phyloP scores from a whole-genome alignment of 257 asterid genomes.

The Solanum bukasovii region DNA sequence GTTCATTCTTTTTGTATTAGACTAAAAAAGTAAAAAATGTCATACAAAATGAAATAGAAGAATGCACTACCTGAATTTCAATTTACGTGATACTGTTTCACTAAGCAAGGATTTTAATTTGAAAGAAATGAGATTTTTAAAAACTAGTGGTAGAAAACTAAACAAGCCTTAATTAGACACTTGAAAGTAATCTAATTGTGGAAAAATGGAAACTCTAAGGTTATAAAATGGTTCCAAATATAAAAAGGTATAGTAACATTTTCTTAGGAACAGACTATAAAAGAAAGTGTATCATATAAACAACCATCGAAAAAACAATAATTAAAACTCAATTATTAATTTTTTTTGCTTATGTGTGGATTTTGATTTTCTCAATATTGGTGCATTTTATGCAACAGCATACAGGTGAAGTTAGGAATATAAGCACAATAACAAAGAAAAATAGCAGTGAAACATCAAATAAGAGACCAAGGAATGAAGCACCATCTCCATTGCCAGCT shows the following conservation, averaged over 20 bases:
- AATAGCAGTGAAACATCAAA: constrained; percentile 31
- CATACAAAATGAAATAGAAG: not conserved
- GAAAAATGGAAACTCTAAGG: not conserved
- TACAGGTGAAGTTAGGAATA: constrained; percentile 22
- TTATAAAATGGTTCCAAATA: not conserved
- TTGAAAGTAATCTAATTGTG: not conserved
- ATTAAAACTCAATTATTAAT: not conserved
- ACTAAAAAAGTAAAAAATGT: not conserved
- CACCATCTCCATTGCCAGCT: constrained; percentile 59
- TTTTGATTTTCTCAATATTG: not conserved
- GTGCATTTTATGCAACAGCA: constrained; percentile 10
- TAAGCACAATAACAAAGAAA: constrained; percentile 28
- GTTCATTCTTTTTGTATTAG: not conserved
- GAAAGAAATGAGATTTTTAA: not conserved
- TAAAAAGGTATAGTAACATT: not conserved
- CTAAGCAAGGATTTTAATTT: not conserved
- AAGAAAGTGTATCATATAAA: not conserved
- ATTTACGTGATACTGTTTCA: not conserved
- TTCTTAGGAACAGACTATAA: not conserved
- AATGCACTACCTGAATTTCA: not conserved
- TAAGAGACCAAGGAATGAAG: constrained; percentile 53
- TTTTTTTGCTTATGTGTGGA: not conserved
- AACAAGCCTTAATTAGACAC: not conserved
- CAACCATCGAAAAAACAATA: not conserved
- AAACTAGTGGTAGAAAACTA: not conserved